phyloP scores from a whole-genome alignment of 192 early-diverging fungal species.

The Rhizophagus clarus region DNA sequence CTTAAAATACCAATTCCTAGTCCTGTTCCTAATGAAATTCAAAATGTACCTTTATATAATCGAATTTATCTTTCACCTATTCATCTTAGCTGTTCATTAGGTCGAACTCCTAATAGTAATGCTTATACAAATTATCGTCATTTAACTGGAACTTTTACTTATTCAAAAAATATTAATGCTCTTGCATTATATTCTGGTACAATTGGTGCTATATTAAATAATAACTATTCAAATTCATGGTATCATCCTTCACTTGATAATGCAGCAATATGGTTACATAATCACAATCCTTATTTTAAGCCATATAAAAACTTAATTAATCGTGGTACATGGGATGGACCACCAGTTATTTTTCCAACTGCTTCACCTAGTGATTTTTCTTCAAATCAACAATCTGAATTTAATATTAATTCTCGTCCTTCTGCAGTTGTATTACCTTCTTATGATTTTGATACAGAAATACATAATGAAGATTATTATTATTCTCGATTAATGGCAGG shows the following conservation, averaged over 20 bases:
- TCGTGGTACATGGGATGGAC: not conserved
- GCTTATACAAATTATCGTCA: not conserved
- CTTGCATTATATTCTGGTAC: slow-evolving; percentile 5
- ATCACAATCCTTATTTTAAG: not conserved
- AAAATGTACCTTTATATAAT: not conserved
- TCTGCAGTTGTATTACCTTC: not conserved
- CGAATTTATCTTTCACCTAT: not conserved
- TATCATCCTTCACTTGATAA: not conserved
- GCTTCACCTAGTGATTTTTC: not conserved
- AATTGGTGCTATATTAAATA: not conserved
- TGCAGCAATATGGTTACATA: not conserved
- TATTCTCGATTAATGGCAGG: not conserved
- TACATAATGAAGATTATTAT: slow-evolving; percentile 2
- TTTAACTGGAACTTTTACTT: not conserved
- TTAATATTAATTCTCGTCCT: not conserved
- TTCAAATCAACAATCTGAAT: not conserved
- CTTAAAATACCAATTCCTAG: not conserved
- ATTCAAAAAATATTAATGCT: not conserved
- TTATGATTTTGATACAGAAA: slow-evolving; percentile 12
- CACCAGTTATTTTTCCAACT: not conserved
- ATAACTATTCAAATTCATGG: not conserved
- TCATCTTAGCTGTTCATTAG: not conserved
- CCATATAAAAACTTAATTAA: not conserved
- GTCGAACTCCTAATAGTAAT: not conserved
- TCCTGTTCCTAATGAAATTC: not conserved